These are phyloP conservation scores for Yamadazyma atmosphaerica DNA, from an alignment of 1,139 yeast species.

Conservation along the genomic window DNA sequence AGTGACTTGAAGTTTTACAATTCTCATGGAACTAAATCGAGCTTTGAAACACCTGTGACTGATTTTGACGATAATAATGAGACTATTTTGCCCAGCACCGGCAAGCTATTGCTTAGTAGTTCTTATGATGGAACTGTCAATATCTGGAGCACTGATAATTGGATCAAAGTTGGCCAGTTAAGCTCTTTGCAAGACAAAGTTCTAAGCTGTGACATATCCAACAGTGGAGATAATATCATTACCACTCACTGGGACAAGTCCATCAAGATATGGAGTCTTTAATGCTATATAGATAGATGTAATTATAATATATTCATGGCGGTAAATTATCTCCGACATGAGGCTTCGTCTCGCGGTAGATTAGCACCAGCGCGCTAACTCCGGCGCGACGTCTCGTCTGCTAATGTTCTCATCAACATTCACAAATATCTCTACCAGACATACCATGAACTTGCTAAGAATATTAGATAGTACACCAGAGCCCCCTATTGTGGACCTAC, in stretches of 20 bases:
- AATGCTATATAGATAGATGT: background rate
- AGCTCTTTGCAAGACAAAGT: constrained; percentile 64
- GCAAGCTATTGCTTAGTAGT: constrained; percentile 56
- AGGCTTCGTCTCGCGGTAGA: background rate
- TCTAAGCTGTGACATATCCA: constrained; percentile 63
- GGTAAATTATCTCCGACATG: no score
- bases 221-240: constrained; percentile 43
- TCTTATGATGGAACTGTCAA: constrained; percentile 72
- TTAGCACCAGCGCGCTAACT: no score
- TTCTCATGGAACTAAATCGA: constrained; percentile 16
- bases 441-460: constrained; percentile 67
- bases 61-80: constrained; percentile 30
- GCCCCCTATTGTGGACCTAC: constrained; percentile 68
- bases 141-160: constrained; percentile 71
- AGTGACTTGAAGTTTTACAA: constrained; percentile 62
- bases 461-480: constrained; percentile 85
- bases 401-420: no score
- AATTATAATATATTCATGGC: no score
- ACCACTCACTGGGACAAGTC: constrained; percentile 87
- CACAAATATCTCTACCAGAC: no score
- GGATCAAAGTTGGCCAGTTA: constrained; percentile 59
- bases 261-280: constrained; percentile 56
- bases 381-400: no score
- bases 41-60: constrained; percentile 19
- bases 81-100: constrained; percentile 27